A percentile compares a stretch with the other conserved stretches of the same genome.
Conservation (phyloP, 192 early-diverging fungal species). For the Backusella australiensis region DNA sequence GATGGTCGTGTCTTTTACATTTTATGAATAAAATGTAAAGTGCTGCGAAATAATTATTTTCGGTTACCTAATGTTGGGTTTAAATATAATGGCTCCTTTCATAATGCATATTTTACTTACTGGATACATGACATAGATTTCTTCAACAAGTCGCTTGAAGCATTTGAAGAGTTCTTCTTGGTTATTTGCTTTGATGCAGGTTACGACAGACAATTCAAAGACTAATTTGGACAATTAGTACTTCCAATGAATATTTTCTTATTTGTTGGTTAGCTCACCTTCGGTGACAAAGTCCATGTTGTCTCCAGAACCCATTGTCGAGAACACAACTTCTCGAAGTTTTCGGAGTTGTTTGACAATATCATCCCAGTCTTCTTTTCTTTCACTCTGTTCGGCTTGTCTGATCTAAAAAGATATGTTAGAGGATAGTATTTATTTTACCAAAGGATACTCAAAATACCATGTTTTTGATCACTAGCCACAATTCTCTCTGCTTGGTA, state of each 20-base stretch:
- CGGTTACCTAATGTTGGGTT: not conserved
- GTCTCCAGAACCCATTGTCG: not conserved
- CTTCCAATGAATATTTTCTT: not conserved
- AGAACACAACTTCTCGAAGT: not conserved
- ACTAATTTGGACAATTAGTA: not conserved
- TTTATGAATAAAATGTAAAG: not conserved
- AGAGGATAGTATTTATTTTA: not conserved
- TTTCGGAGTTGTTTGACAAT: not conserved
- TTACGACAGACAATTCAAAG: not conserved
- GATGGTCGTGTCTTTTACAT: not conserved
- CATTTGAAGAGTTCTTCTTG: not conserved
- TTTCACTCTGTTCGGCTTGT: not conserved
- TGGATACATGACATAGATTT: not conserved
- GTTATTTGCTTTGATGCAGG: not conserved
- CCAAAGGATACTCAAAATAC: not conserved
- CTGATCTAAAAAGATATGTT: not conserved
- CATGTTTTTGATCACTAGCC: not conserved
- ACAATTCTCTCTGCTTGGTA: not conserved
- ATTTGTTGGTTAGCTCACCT: not conserved
- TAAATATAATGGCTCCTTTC: not conserved
- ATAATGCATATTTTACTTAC: not conserved
- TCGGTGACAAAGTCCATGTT: not conserved
- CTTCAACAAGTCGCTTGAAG: not conserved
- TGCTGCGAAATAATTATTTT: not conserved
- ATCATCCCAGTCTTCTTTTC: not conserved